These are phyloP conservation scores for Apostasia shenzhenica DNA, from an alignment of 106 monocot species.

Conservation along the genomic window DNA sequence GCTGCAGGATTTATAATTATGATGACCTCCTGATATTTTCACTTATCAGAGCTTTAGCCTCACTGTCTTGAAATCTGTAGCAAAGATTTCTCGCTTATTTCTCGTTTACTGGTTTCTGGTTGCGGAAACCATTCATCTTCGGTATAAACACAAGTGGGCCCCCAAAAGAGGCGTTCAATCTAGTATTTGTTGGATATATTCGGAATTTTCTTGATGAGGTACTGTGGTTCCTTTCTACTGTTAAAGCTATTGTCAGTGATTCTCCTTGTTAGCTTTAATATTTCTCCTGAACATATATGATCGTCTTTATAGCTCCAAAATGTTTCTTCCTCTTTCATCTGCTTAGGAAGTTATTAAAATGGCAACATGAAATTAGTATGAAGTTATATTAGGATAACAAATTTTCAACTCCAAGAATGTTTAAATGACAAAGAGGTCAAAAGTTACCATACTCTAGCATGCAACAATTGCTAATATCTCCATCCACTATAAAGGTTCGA, in stretches of 20 bases:
- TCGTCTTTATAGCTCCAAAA: not conserved
- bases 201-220: slow-evolving; percentile 43
- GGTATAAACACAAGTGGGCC: slow-evolving; percentile 6
- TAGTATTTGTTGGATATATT: slow-evolving; percentile 53
- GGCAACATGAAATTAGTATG: too few species aligned
- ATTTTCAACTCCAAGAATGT: not conserved
- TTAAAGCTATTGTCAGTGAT: not conserved
- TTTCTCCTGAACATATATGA: too few species aligned
- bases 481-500: slow-evolving; percentile 38
- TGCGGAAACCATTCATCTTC: slow-evolving; percentile 27
- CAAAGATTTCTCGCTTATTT: not conserved
- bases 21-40: too few species aligned
- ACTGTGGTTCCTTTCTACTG: not conserved
- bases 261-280: not conserved
- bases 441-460: slow-evolving; percentile 22
- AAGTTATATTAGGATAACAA: not conserved
- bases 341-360: too few species aligned
- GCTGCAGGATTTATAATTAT: too few species aligned
- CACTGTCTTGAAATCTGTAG: too few species aligned
- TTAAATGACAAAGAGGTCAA: not conserved
- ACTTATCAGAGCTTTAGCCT: too few species aligned
- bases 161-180: slow-evolving; percentile 19
- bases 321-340: too few species aligned
- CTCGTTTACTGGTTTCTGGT: not conserved
- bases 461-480: slow-evolving; percentile 5